A percentile compares a stretch with the other conserved stretches of the same genome.
These are phyloP conservation scores for Exophiala sp. DNA, from an alignment of 2,329 filamentous ascomycete species.

Conservation along the genomic window DNA sequence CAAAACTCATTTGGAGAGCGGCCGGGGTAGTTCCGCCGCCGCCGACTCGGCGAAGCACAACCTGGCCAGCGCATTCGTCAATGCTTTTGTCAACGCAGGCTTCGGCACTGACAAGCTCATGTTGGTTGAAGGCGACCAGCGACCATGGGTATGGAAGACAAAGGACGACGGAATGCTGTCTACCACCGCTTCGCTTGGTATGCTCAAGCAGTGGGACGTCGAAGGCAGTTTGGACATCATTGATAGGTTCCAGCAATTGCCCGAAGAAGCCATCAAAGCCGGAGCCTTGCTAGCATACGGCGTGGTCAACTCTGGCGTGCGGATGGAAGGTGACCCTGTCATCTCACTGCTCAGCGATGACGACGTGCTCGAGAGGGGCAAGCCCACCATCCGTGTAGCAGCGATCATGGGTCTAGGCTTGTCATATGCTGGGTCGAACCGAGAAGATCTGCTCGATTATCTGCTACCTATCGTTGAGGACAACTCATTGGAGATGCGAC, in stretches of 20 bases:
- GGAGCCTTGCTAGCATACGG: constrained; percentile 89
- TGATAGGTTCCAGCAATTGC: constrained; percentile 83
- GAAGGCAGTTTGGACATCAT: constrained; percentile 89
- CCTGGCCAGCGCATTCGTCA: constrained; percentile 90
- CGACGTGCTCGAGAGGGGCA: constrained; percentile 73
- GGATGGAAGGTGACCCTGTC: constrained; percentile 82
- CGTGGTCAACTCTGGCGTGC: constrained; percentile 90
- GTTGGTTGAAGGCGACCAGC: constrained; percentile 81
- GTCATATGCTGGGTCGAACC: constrained; percentile 90
- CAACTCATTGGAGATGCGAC: constrained; percentile 80
- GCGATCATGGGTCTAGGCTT: constrained; percentile 95
- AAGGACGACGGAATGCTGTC: constrained; percentile 98
- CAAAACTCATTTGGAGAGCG: constrained; percentile 97
- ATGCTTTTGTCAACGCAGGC: constrained; percentile 92
- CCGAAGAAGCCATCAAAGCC: constrained; percentile 79
- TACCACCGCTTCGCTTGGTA: constrained; percentile 87
- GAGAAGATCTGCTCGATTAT: constrained; percentile 76
- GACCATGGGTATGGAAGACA: constrained; percentile 97
- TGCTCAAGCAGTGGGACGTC: constrained; percentile 87
- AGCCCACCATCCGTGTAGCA: constrained; percentile 68
- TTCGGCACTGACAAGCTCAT: constrained; percentile 97
- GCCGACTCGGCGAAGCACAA: constrained; percentile 95
- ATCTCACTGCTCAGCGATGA: constrained; percentile 76
- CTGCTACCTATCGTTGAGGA: constrained; percentile 84
- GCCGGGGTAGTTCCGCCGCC: constrained; percentile 85